phyloP scores from a whole-genome alignment of 768 basidiomycete species.

The Multifurca ochricompacta region DNA sequence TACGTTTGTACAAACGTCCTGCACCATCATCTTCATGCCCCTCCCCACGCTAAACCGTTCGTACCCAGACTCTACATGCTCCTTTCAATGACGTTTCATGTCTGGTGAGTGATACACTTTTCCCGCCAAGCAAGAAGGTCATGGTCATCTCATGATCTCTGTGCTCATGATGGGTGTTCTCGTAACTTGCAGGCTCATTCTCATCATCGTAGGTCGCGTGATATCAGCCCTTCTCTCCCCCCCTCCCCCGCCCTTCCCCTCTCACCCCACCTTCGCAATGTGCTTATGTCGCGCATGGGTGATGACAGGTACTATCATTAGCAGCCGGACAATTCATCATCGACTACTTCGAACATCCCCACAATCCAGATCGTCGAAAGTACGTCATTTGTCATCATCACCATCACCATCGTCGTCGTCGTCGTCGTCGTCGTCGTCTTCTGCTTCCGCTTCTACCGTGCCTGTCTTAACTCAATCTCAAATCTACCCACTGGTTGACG shows the following conservation, averaged over 20 bases:
- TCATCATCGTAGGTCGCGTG: conserved; percentile 38
- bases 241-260: no score
- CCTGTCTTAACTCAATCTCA: not conserved
- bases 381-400: not conserved
- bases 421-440: no score
- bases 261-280: not conserved
- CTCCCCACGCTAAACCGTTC: no score
- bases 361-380: conserved; percentile 19
- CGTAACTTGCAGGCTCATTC: conserved; percentile 44
- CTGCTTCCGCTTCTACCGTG: no score
- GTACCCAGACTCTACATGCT: conserved; percentile 69
- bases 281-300: not conserved
- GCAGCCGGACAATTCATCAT: conserved; percentile 52
- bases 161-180: no score
- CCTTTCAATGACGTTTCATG: conserved; percentile 60
- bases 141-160: no score
- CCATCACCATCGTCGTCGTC: no score
- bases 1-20: conserved; percentile 29
- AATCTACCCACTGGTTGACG: not conserved
- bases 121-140: no score
- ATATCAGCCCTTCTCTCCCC: not conserved
- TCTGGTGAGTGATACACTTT: conserved; percentile 42
- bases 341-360: conserved; percentile 33
- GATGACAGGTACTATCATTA: conserved; percentile 44
- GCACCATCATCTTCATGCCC: not conserved